Base-by-base conservation (phyloP, 768 basidiomycete species). In the Trametes punicea region DNA sequence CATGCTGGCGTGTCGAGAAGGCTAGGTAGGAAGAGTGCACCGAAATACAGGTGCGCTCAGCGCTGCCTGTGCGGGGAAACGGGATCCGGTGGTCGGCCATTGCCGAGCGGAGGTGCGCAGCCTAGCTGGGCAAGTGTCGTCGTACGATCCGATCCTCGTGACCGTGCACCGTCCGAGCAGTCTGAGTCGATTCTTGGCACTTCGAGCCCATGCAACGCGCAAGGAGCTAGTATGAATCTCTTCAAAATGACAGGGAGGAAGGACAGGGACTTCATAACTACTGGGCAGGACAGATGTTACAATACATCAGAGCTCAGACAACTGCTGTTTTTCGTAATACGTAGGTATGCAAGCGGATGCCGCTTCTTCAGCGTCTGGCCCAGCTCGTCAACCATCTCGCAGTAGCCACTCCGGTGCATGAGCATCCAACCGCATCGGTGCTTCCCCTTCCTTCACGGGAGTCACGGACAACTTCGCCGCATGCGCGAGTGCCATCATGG, bases 401-500 rank as follows among this genome's bases (percentile, higher is more conserved):
- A 58, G 61, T 16, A 70, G 44, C 72, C 74, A 76, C 50, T 53
- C 60, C 0, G 75, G 62, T 13, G 27, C 30, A 57, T 73, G 61
- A 0, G 63, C 64, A 55, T 73, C 50, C 23, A 76, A 59, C 1
- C 52, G 54, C 62, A 75, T 66, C 8, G 75, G 74, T 26, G 73
- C 71, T 33, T 68, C 65, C 1, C 69, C 74, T 30, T 78, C 74
- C 49, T 56, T 65, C 4, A 74, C 78, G 6, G 78, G 78, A 4
- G 78, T 79, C 16, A 53, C 59, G 1, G 71, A 70, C 44, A 83
- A 62, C 9, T 75, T 51, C 2, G 75, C 79, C 6, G 80, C 73
- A 62, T 83, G 81, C 20, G 66, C 67, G 23, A 83, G 48, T 3
- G 76, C 76, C 6, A 71, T 73, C 72, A 82, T 69, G 16, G 34